These are phyloP conservation scores for Eucalyptus virginea DNA, from an alignment of 345 rosid species.

Conservation along the genomic window DNA sequence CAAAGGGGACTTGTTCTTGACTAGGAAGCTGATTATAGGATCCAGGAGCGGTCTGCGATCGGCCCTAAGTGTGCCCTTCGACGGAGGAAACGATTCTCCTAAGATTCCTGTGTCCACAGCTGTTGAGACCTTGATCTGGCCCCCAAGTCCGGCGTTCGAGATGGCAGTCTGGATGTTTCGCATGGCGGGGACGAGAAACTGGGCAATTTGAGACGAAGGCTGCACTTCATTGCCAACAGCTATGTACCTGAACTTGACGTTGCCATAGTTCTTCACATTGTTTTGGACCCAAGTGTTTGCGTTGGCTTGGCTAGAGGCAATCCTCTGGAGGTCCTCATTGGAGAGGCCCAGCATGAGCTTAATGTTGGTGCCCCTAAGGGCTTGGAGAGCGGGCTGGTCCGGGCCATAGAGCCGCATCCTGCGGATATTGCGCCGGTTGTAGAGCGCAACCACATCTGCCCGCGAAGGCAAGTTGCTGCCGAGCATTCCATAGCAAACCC, in stretches of 20 bases:
- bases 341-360: slow-evolving; percentile 37
- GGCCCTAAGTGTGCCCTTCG: not conserved
- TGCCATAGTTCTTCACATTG: slow-evolving; percentile 17
- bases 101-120: not conserved
- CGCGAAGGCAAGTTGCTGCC: slow-evolving; percentile 41
- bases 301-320: slow-evolving; percentile 25
- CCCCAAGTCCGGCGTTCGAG: slow-evolving; percentile 8
- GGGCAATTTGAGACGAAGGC: slow-evolving; percentile 7
- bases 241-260: slow-evolving; percentile 38
- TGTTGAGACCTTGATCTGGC: slow-evolving; percentile 33
- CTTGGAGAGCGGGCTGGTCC: slow-evolving; percentile 13
- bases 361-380: slow-evolving; percentile 38
- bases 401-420: slow-evolving; percentile 42
- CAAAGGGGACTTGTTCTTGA: slow-evolving; percentile 21
- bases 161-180: slow-evolving; percentile 24
- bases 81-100: slow-evolving; percentile 6
- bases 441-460: slow-evolving; percentile 35
- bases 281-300: slow-evolving; percentile 37
- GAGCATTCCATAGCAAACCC: slow-evolving; percentile 57
- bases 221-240: slow-evolving; percentile 59
- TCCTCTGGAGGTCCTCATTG: slow-evolving; percentile 2
- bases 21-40: slow-evolving; percentile 24
- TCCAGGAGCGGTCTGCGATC: slow-evolving; percentile 5
- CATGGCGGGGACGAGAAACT: slow-evolving; percentile 34
- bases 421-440: slow-evolving; percentile 17